phyloP scores from a whole-genome alignment of 139 green algal species.

The Desmodesmus armatus region DNA sequence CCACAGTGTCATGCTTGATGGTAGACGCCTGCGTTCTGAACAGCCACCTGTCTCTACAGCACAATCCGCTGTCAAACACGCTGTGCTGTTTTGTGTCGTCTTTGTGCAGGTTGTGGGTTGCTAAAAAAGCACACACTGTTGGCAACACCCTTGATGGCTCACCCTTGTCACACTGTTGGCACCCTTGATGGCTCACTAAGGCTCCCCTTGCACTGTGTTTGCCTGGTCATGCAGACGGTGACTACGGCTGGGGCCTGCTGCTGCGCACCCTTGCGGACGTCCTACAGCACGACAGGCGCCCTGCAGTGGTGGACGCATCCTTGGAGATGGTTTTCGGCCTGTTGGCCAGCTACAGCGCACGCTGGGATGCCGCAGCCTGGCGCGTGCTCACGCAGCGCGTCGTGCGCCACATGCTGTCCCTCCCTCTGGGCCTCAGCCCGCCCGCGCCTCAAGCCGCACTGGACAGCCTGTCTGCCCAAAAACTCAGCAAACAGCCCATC shows the following conservation, averaged over 20 bases:
- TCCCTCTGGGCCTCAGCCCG: slow-evolving; percentile 21
- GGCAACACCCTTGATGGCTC: not conserved
- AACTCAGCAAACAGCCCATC: too few relatives aligned
- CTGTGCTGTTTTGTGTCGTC: not conserved
- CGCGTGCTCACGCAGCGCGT: slow-evolving; percentile 52
- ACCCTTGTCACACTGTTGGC: too few relatives aligned
- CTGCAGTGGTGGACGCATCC: slow-evolving; percentile 51
- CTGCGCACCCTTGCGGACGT: slow-evolving; percentile 47
- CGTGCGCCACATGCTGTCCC: slow-evolving; percentile 45
- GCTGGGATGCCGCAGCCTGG: slow-evolving; percentile 63
- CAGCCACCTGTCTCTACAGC: too few relatives aligned
- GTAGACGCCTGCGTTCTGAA: too few relatives aligned
- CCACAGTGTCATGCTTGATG: too few relatives aligned
- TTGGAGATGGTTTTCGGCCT: slow-evolving; percentile 57
- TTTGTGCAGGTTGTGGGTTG: not conserved
- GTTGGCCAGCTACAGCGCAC: slow-evolving; percentile 39
- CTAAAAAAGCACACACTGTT: not conserved
- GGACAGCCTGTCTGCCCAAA: too few relatives aligned
- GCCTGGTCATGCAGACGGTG: slow-evolving; percentile 24
- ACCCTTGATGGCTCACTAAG: not conserved
- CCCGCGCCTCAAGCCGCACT: slow-evolving; percentile 12
- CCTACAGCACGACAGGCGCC: slow-evolving; percentile 56
- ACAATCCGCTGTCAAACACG: too few relatives aligned
- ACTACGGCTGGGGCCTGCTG: slow-evolving; percentile 47
- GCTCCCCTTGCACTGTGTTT: not conserved